These are phyloP conservation scores for Ensete glaucum DNA, from an alignment of 176 grass and related monocot species.

Conservation along the genomic window DNA sequence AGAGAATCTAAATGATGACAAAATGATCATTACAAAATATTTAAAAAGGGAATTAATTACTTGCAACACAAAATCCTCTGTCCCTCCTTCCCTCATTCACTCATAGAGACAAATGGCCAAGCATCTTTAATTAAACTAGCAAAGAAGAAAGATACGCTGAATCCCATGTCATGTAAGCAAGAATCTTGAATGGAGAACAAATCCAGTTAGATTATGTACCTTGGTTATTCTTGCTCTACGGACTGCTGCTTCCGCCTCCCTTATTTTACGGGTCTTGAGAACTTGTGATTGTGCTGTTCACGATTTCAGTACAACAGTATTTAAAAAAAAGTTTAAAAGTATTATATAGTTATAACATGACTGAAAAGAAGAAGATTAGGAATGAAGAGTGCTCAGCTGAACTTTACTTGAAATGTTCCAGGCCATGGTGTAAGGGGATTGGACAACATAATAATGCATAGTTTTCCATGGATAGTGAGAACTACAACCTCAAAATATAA, in stretches of 20 bases:
- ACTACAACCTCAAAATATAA: background rate
- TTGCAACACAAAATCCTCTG: too few species aligned
- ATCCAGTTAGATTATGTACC: conserved; percentile 13
- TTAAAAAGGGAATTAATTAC: too few species aligned
- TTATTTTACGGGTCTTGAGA: conserved; percentile 78
- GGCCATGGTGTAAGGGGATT: background rate
- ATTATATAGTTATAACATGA: background rate
- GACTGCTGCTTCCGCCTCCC: conserved; percentile 81
- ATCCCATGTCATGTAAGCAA: background rate
- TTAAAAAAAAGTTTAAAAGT: background rate
- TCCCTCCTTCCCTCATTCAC: too few species aligned
- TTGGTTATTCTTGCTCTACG: conserved; percentile 67
- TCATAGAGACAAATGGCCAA: too few species aligned
- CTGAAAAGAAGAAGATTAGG: background rate
- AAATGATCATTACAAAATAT: too few species aligned
- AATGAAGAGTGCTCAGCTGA: background rate
- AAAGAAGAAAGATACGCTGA: too few species aligned
- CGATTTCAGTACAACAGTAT: conserved; percentile 17
- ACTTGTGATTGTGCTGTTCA: conserved; percentile 54
- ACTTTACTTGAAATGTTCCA: background rate
- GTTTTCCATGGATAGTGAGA: background rate
- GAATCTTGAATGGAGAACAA: background rate
- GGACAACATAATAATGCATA: background rate
- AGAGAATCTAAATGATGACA: too few species aligned
- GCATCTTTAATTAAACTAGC: too few species aligned